Percentiles rank a stretch among this genome's conserved stretches.
Conservation (phyloP, 768 basidiomycete genomes). For the Austroboletus eburneus region DNA sequence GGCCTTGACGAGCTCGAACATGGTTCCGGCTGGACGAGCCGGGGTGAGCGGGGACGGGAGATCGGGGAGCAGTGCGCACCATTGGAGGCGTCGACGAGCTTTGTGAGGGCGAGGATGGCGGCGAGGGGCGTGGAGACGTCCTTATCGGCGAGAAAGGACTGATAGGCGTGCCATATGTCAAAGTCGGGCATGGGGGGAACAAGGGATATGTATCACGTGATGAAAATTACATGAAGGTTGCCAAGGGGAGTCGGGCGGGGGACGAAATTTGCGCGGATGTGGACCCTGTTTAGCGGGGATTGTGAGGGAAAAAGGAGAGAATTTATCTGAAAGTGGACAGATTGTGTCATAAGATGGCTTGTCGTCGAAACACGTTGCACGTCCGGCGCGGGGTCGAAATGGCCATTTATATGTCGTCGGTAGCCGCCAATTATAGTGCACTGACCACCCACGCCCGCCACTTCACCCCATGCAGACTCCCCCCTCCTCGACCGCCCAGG, state of each 20-base stretch:
- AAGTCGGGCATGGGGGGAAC: slow-evolving; percentile 26
- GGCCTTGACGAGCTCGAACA: slow-evolving; percentile 87
- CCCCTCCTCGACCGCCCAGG: slow-evolving; percentile 45
- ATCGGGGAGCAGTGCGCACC: slow-evolving; percentile 42
- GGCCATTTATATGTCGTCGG: slow-evolving; percentile 48
- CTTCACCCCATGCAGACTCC: slow-evolving; percentile 28
- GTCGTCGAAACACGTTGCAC: slow-evolving; percentile 76
- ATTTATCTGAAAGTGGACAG: slow-evolving; percentile 20
- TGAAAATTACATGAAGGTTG: slow-evolving; percentile 19
- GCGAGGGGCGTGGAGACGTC: slow-evolving; percentile 82
- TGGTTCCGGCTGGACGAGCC: slow-evolving; percentile 67
- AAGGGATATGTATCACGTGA: slow-evolving; percentile 15
- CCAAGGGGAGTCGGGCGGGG: slow-evolving; percentile 17
- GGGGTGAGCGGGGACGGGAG: neutral
- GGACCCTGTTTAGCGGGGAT: slow-evolving; percentile 1
- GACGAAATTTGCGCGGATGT: slow-evolving; percentile 23
- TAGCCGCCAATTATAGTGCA: slow-evolving; percentile 47
- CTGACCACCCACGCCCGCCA: slow-evolving; percentile 41
- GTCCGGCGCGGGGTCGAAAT: slow-evolving; percentile 58
- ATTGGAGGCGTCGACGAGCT: slow-evolving; percentile 74
- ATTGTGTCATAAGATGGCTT: slow-evolving; percentile 31
- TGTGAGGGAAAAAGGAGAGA: slow-evolving; percentile 6
- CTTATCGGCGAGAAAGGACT: slow-evolving; percentile 56
- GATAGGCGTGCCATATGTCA: slow-evolving; percentile 53
- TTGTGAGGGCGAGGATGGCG: slow-evolving; percentile 80